phyloP scores from a whole-genome alignment of 805 yeast species.

The Jamesozyma rosinii region DNA sequence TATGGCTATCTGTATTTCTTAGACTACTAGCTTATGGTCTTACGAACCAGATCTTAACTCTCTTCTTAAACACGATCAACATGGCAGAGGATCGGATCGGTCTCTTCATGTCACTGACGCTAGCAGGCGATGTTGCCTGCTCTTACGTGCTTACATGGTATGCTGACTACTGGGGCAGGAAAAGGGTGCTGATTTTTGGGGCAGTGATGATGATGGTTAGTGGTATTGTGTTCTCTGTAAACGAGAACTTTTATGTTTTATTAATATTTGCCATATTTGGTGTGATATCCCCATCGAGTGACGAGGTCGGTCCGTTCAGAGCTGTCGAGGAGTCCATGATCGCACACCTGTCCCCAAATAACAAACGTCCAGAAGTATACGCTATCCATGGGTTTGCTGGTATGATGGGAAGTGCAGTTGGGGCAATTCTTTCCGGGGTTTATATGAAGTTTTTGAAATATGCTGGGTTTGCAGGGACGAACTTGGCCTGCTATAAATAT shows the following conservation, averaged over 20 bases:
- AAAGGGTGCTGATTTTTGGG: conserved; percentile 56
- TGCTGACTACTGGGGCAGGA: conserved; percentile 62
- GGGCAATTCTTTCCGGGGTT: conserved; percentile 57
- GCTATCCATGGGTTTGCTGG: conserved; percentile 65
- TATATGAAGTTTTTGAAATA: conserved; percentile 39
- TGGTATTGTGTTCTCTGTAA: conserved; percentile 54
- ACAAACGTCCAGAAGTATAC: conserved; percentile 58
- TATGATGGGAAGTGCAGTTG: conserved; percentile 64
- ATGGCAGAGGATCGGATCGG: conserved; percentile 56
- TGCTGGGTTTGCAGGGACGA: conserved; percentile 29
- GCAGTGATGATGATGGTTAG: conserved; percentile 56
- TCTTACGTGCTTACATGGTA: conserved; percentile 68
- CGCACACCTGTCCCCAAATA: conserved; percentile 63
- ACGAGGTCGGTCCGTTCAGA: conserved; percentile 84
- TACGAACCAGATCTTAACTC: conserved; percentile 67
- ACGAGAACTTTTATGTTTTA: conserved; percentile 44
- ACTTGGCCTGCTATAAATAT: conserved; percentile 40
- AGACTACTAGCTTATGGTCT: conserved; percentile 68
- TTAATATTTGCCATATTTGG: conserved; percentile 69
- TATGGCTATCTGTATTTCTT: conserved; percentile 60
- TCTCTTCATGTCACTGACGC: conserved; percentile 68
- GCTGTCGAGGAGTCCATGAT: conserved; percentile 75
- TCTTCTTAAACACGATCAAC: conserved; percentile 48
- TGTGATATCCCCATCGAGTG: conserved; percentile 84
- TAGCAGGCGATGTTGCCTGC: conserved; percentile 69